Evolutionary conservation across 2,329 filamentous ascomycete species (phyloP).

Genomic region (Stromatinia cepivora): DNA sequence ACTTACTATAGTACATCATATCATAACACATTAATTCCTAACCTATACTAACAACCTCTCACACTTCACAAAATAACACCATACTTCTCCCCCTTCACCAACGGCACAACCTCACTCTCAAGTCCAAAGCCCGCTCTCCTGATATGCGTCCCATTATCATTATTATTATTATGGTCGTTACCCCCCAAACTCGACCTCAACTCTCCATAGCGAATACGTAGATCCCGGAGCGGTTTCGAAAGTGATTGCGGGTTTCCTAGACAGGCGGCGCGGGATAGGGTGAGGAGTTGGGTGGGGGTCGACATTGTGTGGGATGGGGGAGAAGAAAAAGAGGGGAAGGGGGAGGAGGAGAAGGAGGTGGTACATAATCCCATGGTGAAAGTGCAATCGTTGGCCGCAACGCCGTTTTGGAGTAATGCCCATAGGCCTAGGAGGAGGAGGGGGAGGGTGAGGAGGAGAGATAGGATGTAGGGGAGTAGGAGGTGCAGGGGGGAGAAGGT

Average conservation of each 20-base stretch:
- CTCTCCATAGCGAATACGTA: background rate
- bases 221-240: background rate
- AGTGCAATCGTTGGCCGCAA: background rate
- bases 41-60: background rate
- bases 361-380: background rate
- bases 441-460: conserved; percentile 25
- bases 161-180: too few species aligned
- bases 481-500: conserved; percentile 32
- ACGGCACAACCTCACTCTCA: background rate
- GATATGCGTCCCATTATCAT: background rate
- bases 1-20: too few species aligned
- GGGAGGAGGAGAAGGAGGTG: background rate
- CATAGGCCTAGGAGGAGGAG: conserved; percentile 24
- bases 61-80: background rate
- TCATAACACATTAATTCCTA: background rate
- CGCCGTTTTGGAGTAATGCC: background rate
- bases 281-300: background rate
- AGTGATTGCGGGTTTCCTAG: background rate
- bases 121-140: background rate
- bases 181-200: background rate
- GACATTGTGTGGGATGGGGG: background rate
- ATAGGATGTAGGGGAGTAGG: conserved; percentile 33
- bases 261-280: background rate
- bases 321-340: background rate
- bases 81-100: background rate